Percentiles rank a stretch among this genome's conserved stretches.
Conservation (phyloP, 768 basidiomycete species). For the Boletus barrowsii region DNA sequence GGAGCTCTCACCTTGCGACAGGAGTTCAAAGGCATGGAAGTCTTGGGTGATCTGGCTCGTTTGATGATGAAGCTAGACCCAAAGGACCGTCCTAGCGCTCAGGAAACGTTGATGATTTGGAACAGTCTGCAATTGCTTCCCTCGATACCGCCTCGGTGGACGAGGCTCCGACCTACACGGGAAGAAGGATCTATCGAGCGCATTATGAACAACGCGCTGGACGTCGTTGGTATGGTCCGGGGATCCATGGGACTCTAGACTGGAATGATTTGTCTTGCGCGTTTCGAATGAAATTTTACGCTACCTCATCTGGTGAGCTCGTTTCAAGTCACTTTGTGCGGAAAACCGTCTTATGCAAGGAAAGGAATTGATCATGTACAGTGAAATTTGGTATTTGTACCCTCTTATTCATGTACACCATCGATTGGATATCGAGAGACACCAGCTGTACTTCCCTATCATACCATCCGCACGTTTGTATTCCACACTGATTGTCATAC, state of each 20-base stretch:
- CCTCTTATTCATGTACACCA: too few species aligned
- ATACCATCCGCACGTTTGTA: too few species aligned
- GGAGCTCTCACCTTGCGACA: neutral
- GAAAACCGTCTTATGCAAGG: too few species aligned
- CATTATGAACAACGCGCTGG: constrained; percentile 14
- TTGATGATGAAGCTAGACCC: constrained; percentile 11
- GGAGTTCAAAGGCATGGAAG: constrained; percentile 9
- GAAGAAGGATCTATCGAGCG: constrained; percentile 12
- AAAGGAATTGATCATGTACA: too few species aligned
- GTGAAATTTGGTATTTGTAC: too few species aligned
- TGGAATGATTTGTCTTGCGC: too few species aligned
- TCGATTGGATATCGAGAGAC: too few species aligned
- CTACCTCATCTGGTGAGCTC: too few species aligned
- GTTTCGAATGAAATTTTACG: too few species aligned
- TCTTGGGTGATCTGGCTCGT: neutral
- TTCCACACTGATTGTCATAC: too few species aligned
- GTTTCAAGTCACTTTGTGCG: too few species aligned
- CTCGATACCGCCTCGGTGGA: constrained; percentile 4
- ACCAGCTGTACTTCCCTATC: too few species aligned
- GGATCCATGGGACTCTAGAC: constrained; percentile 3
- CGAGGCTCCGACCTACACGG: neutral
- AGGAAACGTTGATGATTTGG: constrained; percentile 6
- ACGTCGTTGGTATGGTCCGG: constrained; percentile 12
- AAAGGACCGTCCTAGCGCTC: neutral
- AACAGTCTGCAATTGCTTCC: constrained; percentile 2